Evolutionary conservation across 148 eudicot species (phyloP).

Genomic region (Rhododendron ovatum): DNA sequence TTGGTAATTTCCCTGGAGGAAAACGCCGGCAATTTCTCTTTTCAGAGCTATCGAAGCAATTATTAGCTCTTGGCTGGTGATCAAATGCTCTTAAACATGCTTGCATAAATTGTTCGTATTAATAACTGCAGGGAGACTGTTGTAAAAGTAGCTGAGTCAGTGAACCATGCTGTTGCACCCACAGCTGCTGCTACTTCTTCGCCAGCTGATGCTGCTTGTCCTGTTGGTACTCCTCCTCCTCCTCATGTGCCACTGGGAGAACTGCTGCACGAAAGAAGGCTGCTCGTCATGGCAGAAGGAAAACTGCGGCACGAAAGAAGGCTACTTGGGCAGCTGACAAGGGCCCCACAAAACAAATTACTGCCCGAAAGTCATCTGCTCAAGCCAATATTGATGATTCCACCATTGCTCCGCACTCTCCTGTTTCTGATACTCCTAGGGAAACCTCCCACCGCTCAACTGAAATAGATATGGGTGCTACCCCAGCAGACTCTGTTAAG

Average conservation of each 20-base stretch:
- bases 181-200: constrained; percentile 3
- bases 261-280: constrained; percentile 11
- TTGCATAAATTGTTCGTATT: not conserved
- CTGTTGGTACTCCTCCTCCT: constrained; percentile 10
- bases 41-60: not conserved
- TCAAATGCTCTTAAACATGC: not conserved
- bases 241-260: not conserved
- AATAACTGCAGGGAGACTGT: constrained; percentile 28
- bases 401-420: constrained; percentile 11
- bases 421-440: constrained; percentile 12
- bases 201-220: constrained; percentile 11
- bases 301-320: constrained; percentile 12
- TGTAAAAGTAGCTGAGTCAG: constrained; percentile 37
- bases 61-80: not conserved
- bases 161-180: constrained; percentile 18
- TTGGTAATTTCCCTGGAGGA: not conserved
- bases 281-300: not conserved
- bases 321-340: constrained; percentile 5
- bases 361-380: constrained; percentile 16
- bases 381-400: constrained; percentile 19
- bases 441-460: constrained; percentile 3
- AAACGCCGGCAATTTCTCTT: not conserved
- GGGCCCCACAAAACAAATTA: constrained; percentile 14
- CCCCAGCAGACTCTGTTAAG: constrained; percentile 54
- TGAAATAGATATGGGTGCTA: constrained; percentile 26